These are phyloP conservation scores for Boletus fagicola DNA, from an alignment of 768 basidiomycete genomes.

Conservation along the genomic window DNA sequence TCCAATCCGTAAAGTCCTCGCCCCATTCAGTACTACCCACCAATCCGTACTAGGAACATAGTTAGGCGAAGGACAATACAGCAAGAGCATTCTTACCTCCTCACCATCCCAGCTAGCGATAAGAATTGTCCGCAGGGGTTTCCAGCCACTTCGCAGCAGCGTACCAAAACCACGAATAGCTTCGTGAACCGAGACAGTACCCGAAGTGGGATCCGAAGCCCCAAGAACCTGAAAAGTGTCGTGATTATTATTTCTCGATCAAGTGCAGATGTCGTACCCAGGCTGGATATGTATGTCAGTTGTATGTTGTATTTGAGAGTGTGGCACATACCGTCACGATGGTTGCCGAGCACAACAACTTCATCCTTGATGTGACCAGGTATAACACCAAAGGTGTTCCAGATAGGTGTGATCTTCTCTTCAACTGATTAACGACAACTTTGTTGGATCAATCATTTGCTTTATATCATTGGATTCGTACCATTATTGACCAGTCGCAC, in stretches of 20 bases:
- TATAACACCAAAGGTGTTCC: conserved; percentile 85
- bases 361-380: conserved; percentile 85
- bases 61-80: not conserved
- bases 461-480: conserved; percentile 21
- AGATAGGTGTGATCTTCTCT: conserved; percentile 81
- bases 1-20: conserved; percentile 86
- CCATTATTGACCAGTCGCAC: conserved; percentile 58
- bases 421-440: conserved; percentile 48
- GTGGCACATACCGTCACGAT: conserved; percentile 72
- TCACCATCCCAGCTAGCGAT: conserved; percentile 84
- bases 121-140: conserved; percentile 66
- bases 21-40: conserved; percentile 92
- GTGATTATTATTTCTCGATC: not conserved
- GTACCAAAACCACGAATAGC: conserved; percentile 53
- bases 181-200: conserved; percentile 56
- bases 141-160: conserved; percentile 58
- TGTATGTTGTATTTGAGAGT: not conserved
- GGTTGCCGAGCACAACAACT: conserved; percentile 82
- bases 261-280: conserved; percentile 17
- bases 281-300: conserved; percentile 18
- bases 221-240: conserved; percentile 41
- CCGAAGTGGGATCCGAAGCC: conserved; percentile 54
- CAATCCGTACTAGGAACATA: conserved; percentile 52
- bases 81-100: conserved; percentile 39
- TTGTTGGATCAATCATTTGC: not conserved